Evolutionary conservation across 176 grass and related monocot genomes (phyloP).

Genomic region (Bonia amplexicaulis): DNA sequence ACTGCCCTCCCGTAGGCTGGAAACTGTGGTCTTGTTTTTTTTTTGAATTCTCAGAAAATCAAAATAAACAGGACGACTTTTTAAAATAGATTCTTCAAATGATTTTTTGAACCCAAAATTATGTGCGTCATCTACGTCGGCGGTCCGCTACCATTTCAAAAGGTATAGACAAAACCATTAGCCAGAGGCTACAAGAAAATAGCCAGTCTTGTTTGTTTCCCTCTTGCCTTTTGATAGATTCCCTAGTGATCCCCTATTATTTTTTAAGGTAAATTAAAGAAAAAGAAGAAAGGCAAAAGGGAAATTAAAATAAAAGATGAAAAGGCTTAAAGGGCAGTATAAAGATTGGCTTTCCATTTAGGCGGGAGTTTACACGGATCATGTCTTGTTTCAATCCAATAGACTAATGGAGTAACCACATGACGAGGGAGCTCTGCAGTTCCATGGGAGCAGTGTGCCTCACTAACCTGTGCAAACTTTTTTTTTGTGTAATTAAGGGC

Average conservation of each 20-base stretch:
- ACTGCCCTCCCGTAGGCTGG: neutral
- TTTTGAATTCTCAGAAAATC: too few relatives aligned
- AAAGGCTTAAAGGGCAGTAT: neutral
- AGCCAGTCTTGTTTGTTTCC: neutral
- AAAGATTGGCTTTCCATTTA: slow-evolving; percentile 29
- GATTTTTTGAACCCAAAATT: too few relatives aligned
- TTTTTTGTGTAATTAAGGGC: too few relatives aligned
- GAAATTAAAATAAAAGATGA: neutral
- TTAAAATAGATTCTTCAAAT: too few relatives aligned
- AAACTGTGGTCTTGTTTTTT: neutral
- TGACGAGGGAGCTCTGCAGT: neutral
- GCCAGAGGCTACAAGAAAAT: too few relatives aligned
- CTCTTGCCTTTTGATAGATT: slow-evolving; percentile 22
- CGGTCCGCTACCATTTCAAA: too few relatives aligned
- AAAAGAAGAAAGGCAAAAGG: neutral
- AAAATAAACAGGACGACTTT: too few relatives aligned
- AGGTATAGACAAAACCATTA: too few relatives aligned
- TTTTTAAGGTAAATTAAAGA: neutral
- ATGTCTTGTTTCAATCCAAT: neutral
- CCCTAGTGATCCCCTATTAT: neutral
- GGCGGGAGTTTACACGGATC: slow-evolving; percentile 27
- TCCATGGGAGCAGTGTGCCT: neutral
- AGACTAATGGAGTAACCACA: too few relatives aligned
- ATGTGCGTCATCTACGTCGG: too few relatives aligned
- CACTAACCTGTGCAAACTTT: neutral